Evolutionary conservation across 495 filamentous ascomycete species (phyloP).

Genomic region (Penicillium ochrochloron): DNA sequence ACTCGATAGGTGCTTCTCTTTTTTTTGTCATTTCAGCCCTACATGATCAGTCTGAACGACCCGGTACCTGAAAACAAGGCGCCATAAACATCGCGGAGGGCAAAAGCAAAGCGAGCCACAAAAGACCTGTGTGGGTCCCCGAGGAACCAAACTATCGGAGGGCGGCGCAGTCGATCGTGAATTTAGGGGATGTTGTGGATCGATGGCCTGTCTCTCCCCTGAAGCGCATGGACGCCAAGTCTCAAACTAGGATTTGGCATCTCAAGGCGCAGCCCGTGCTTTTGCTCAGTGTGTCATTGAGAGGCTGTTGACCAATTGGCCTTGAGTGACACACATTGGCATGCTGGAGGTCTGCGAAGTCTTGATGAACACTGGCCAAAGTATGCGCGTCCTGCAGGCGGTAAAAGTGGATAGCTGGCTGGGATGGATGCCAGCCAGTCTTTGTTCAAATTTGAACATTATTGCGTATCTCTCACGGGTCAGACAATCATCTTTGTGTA

Average conservation of each 20-base stretch:
- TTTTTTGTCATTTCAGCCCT: slow-evolving; percentile 4
- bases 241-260: not conserved
- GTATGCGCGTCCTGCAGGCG: not conserved
- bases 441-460: not conserved
- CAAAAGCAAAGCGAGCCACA: not conserved
- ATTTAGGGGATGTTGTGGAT: not conserved
- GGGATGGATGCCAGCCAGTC: not conserved
- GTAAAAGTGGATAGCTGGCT: slow-evolving; percentile 1
- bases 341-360: slow-evolving; percentile 7
- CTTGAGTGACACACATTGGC: slow-evolving; percentile 11
- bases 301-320: not conserved
- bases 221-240: slow-evolving; percentile 5
- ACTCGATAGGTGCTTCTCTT: slow-evolving; percentile 6
- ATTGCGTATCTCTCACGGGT: not conserved
- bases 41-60: not conserved
- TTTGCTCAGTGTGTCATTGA: slow-evolving; percentile 3
- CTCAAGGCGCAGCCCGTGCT: not conserved
- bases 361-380: not conserved
- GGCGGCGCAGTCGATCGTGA: slow-evolving; percentile 18
- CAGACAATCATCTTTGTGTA: slow-evolving; percentile 9
- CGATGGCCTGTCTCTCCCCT: slow-evolving; percentile 8
- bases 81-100: not conserved
- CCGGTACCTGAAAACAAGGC: not conserved
- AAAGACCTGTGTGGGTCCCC: slow-evolving; percentile 9
- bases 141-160: slow-evolving; percentile 22